phyloP scores from a whole-genome alignment of 2,329 filamentous ascomycete species.

The Neonectria coccinea region DNA sequence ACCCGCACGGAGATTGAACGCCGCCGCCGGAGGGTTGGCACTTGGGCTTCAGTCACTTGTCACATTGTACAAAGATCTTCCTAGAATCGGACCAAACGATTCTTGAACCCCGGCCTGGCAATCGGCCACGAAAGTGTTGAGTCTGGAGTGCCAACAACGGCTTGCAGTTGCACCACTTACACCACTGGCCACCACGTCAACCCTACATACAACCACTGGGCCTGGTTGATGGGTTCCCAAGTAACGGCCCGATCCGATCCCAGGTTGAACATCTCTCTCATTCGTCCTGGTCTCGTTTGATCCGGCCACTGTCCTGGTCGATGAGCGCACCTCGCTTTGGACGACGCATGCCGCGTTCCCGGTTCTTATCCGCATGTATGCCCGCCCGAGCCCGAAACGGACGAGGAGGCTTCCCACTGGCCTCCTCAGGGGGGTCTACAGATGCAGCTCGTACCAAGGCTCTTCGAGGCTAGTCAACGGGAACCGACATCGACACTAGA shows the following conservation, averaged over 20 bases:
- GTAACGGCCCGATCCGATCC: constrained; percentile 47
- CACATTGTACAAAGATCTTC: constrained; percentile 61
- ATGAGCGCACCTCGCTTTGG: constrained; percentile 26
- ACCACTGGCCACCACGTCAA: constrained; percentile 36
- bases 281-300: constrained; percentile 42
- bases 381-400: constrained; percentile 19
- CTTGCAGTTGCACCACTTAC: constrained; percentile 40
- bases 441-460: constrained; percentile 33
- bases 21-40: constrained; percentile 36
- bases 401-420: constrained; percentile 26
- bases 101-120: constrained; percentile 29
- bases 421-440: constrained; percentile 26
- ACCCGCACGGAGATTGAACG: constrained; percentile 10
- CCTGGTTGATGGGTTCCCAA: constrained; percentile 31
- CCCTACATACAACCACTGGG: constrained; percentile 35
- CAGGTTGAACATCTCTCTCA: constrained; percentile 34
- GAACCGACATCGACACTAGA: constrained; percentile 38
- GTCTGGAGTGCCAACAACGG: constrained; percentile 33
- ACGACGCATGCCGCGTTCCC: constrained; percentile 33
- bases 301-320: constrained; percentile 26
- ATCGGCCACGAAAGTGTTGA: constrained; percentile 27
- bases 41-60: constrained; percentile 60
- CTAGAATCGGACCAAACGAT: constrained; percentile 48
- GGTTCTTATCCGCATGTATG: constrained; percentile 23
- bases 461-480: constrained; percentile 33